Conservation (phyloP, 75 land plant species). For the Sequoia sempervirens region DNA sequence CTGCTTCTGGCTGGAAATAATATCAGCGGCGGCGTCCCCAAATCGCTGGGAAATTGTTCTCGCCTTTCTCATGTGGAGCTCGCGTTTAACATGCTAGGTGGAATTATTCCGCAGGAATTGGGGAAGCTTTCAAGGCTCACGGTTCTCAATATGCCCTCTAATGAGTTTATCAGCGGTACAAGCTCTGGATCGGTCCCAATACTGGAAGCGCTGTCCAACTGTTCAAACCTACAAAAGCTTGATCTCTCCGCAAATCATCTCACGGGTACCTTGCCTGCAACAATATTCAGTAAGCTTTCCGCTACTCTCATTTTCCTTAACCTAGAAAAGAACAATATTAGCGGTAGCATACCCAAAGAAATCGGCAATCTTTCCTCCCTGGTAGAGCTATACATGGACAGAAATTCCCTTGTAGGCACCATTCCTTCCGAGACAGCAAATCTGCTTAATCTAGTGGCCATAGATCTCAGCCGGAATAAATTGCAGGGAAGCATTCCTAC, state of each 20-base stretch:
- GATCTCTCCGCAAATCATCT: slow-evolving; percentile 30
- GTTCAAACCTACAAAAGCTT: slow-evolving; percentile 25
- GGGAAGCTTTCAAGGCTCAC: slow-evolving; percentile 40
- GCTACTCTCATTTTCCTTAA: slow-evolving; percentile 22
- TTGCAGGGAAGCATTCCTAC: slow-evolving; percentile 60
- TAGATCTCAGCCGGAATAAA: slow-evolving; percentile 34
- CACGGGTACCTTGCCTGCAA: slow-evolving; percentile 40
- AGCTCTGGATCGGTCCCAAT: slow-evolving; percentile 27
- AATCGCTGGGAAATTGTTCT: slow-evolving; percentile 38
- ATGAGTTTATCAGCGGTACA: slow-evolving; percentile 33
- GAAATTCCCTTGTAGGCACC: slow-evolving; percentile 43
- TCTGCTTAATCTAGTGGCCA: slow-evolving; percentile 43
- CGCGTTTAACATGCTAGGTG: slow-evolving; percentile 23
- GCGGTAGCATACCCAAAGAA: slow-evolving; percentile 49
- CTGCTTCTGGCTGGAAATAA: slow-evolving; percentile 27
- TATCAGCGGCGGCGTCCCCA: slow-evolving; percentile 50
- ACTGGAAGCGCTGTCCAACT: slow-evolving; percentile 44
- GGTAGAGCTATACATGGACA: slow-evolving; percentile 25
- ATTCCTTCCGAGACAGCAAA: slow-evolving; percentile 46
- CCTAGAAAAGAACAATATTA: slow-evolving; percentile 33
- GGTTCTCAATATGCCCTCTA: slow-evolving; percentile 27
- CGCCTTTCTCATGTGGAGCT: slow-evolving; percentile 27
- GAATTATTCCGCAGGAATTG: slow-evolving; percentile 41
- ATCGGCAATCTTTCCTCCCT: slow-evolving; percentile 48
- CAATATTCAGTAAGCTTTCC: slow-evolving; percentile 33